These are phyloP conservation scores for Agarophyton chilense DNA, from an alignment of 23 red algal genomes.

Conservation along the genomic window DNA sequence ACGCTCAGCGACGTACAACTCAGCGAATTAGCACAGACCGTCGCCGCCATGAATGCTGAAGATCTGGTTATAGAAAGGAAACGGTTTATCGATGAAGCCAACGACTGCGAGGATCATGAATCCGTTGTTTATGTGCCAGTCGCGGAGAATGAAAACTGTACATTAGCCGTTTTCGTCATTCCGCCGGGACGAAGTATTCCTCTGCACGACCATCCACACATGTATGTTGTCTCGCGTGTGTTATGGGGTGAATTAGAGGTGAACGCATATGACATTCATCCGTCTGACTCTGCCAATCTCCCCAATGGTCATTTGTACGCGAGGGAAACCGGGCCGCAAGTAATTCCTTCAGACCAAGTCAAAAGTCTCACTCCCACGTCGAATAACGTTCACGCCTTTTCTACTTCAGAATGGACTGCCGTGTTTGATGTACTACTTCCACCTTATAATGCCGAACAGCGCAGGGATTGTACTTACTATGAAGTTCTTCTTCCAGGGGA, in stretches of 20 bases:
- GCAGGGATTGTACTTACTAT: conserved; percentile 45
- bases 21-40: background rate
- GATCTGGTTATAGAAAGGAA: conserved; percentile 24
- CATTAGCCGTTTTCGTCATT: conserved; percentile 70
- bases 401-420: conserved; percentile 53
- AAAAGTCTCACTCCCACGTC: conserved; percentile 23
- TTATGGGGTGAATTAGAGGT: conserved; percentile 48
- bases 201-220: conserved; percentile 76
- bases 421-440: conserved; percentile 67
- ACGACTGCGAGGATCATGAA: background rate
- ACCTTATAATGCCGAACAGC: conserved; percentile 20
- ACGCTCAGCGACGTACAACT: background rate
- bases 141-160: conserved; percentile 12
- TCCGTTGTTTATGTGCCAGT: conserved; percentile 47
- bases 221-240: conserved; percentile 62
- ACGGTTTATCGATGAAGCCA: conserved; percentile 32
- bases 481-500: background rate
- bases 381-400: conserved; percentile 52
- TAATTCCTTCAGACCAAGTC: background rate
- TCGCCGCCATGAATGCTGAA: background rate
- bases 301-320: background rate
- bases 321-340: background rate
- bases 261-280: conserved; percentile 40
- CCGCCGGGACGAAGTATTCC: conserved; percentile 68
- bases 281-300: background rate